Evolutionary conservation across 1,139 yeast genomes (phyloP), one percentile per base, ranked within the genome.

Genomic region (Debaryomycetaceae sp.): DNA sequence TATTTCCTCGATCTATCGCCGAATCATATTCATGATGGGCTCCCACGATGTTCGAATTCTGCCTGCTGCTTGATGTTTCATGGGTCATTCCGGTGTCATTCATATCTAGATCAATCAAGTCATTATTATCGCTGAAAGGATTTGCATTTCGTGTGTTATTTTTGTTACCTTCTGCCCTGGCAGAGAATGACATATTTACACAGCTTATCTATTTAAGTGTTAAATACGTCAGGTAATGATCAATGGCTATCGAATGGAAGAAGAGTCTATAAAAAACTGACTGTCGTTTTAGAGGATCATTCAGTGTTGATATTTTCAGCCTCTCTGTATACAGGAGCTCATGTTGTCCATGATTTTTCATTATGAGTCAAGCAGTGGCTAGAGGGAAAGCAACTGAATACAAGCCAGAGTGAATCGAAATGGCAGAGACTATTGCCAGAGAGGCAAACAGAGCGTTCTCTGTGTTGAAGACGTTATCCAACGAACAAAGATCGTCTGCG

Each of bases 401-500:
- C 20, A 27, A 11, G 11, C 31, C 11, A 2, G 20, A 20, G 23
- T 4, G 8, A 27, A 8, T 8, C 4, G 33, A 42, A 37, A 64
- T 63, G 78, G 88, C 95, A 14, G 93, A 85, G 65, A 66, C 71
- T 43, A 87, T 91, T 47, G 98, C 99, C 7, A 79, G 68, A 53
- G 78, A 78, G 27, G 96, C 97, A 6, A 87, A 85, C 55, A 57
- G 66, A 11, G 93, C 98, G 3, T 89, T 95, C 44, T 82, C 93
- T 5, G 72, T 80, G 11, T 75, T 93, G 49, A 93, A 93, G 59
- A 85, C 96, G 0, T 70, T 91, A 37, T 63, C 85, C 8, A 80
- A 89, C 56, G 84, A 80, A 38, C 80, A 86, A 53, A 77, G 99
- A 54, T 85, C 91, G 2, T 62, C 63, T 0, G 96, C 97, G 1